Base-by-base conservation (phyloP, 805 yeast species). In the Pichia occidentalis region DNA sequence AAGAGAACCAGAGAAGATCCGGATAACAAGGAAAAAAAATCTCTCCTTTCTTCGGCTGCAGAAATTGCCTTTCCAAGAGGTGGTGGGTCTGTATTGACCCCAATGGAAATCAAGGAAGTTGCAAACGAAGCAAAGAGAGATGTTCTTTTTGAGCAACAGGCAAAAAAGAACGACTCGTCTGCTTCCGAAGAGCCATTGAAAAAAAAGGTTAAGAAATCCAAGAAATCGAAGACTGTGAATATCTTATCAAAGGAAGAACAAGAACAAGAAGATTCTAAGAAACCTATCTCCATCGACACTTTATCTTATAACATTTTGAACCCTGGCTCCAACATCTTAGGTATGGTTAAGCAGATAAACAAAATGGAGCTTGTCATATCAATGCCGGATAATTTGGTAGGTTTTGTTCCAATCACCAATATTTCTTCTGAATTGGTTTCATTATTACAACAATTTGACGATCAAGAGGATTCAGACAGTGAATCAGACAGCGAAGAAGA, bases 21-120 rank as follows among this genome's bases (percentile, higher is more conserved):
- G 14, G 54, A 49, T n/a, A 34, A 52, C 2, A 61, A 53, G 32
- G 57, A 39, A 10, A 41, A 34, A 63, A 61, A 48, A 23, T 49
- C 59, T 9, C 46, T 55, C 22, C 49, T 51, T 10, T 45, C 51
- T 7, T 53, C 48, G 18, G 45, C 55, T 11, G 60, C 59, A 42
- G 85, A 79, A 41, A 64, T 70, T 29, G 68, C 82, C 10, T 92
- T 92, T 57, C 98, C 98, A 35, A 83, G 99, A 76, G 98, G 98
- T 51, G 98, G 98, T 35, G 77, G 81, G 10, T 74, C 90, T 20
- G 85, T 77, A 19, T 71, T 92, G 53, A 75, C 95, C 4, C 87
- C 97, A 6, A 65, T 92, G 48, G 99, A 92, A 62, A 77, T 86
- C 48, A 87, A 86, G 58, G 92, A 86, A 56, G 90, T 90, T 36